Base-by-base conservation (phyloP, 495 filamentous ascomycete genomes). In the Penicillium steckii region DNA sequence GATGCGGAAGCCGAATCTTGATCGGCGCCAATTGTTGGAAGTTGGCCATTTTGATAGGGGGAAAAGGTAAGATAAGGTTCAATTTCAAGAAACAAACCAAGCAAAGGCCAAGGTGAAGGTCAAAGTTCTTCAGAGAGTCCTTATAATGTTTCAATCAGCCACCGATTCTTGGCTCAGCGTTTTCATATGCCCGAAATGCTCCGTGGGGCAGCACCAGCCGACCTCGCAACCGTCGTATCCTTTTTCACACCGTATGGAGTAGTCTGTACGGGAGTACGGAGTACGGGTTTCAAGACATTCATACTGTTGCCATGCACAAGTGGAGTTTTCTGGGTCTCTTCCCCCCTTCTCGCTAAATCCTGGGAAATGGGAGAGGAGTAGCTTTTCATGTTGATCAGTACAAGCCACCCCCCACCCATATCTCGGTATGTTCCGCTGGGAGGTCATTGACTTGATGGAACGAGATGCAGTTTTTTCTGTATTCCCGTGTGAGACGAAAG, bases 1-100 rank as follows among this genome's bases (percentile, higher is more conserved):
- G 52, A 51, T 59, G 47, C 9, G 56, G 56, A 22, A 59, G 12
- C 12, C 52, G 56, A 27, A 59, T 40, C 48, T 53, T 53, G 22
- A 40, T 35, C 4, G 45, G 46, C 25, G 13, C 46, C 46, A 53
- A 46, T 42, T 37, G 41, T n/a, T 53, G 44, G 23, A 19, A 23
- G 38, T 9, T 41, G 19, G 38, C 18, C 38, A 41, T 41, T 41
- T 12, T 41, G 17, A 7, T 12, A 21, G 38, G 19, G 1, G 19
- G 38, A 8, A 3, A 41, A 38, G 15, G 35, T 19, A 4, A 21
- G 18, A 10, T 24, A 24, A 41, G 38, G 18, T 41, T 41, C 38
- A 41, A 41, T 19, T 41, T 41, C 10, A 17, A 3, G 8, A 21
- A 37, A 18, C 12, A n/a, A n/a, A 37, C n/a, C 21, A 24, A 41